A percentile compares a stretch with the other conserved stretches of the same genome.
Evolutionary conservation across 208 protist species (phyloP).

Genomic region (Leishmania gerbilli): DNA sequence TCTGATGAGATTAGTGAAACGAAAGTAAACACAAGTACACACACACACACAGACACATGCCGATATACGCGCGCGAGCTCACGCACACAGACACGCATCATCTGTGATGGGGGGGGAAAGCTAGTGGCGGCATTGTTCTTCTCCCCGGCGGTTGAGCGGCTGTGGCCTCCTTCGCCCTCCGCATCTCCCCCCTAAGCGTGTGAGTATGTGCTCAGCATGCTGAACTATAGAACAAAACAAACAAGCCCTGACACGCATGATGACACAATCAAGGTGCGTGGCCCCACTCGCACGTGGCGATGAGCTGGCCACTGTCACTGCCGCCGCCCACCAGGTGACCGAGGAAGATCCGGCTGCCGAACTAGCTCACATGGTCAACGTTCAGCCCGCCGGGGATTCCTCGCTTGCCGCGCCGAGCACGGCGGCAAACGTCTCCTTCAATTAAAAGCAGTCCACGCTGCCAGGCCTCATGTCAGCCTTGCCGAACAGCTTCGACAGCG

Average conservation of each 20-base stretch:
- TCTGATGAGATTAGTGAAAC: not conserved
- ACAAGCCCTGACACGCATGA: not conserved
- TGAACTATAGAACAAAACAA: not conserved
- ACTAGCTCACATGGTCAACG: conserved; percentile 91
- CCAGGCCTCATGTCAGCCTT: conserved; percentile 42
- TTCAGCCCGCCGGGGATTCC: conserved; percentile 78
- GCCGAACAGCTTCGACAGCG: conserved; percentile 84
- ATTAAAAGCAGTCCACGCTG: conserved; percentile 92
- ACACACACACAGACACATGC: not conserved
- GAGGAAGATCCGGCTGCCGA: conserved; percentile 94
- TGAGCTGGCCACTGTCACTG: conserved; percentile 70
- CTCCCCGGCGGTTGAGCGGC: not conserved
- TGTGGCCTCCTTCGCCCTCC: not conserved
- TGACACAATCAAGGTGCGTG: not conserved
- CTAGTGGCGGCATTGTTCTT: conserved; percentile 32
- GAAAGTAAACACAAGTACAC: not conserved
- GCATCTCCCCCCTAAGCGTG: not conserved
- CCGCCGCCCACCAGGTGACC: conserved; percentile 83
- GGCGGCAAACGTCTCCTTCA: conserved; percentile 98
- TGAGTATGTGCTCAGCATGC: not conserved
- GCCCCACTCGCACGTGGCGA: conserved; percentile 90
- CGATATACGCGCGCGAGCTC: too few species aligned
- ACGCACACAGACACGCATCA: not conserved
- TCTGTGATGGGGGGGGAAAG: not conserved
- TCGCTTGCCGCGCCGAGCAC: conserved; percentile 90